A percentile compares a stretch with the other conserved stretches of the same genome.
Conservation (phyloP, 2,329 filamentous ascomycete species). For the Trichoderma guizhouense region DNA sequence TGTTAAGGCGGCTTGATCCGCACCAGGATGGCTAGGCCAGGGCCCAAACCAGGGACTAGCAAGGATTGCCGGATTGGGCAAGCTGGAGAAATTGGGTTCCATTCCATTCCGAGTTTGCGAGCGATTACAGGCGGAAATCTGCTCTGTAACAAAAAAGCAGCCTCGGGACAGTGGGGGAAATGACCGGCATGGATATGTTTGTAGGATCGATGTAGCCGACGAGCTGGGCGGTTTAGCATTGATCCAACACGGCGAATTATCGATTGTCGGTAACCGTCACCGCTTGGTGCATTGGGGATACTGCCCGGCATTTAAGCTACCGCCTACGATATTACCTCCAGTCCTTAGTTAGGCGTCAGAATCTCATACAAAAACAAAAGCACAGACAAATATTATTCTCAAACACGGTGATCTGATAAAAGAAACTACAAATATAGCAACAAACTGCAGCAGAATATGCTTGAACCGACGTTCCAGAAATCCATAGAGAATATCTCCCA, state of each 20-base stretch:
- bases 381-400: neutral
- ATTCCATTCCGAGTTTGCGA: neutral
- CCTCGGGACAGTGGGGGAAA: neutral
- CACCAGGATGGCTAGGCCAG: conserved; percentile 9
- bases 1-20: conserved; percentile 16
- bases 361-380: neutral
- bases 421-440: neutral
- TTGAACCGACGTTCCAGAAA: conserved; percentile 1
- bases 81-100: neutral
- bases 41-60: conserved; percentile 5
- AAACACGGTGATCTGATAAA: neutral
- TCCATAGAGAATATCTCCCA: neutral
- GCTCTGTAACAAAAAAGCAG: neutral
- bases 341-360: neutral
- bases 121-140: neutral
- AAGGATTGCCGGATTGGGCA: conserved; percentile 8
- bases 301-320: neutral
- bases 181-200: neutral
- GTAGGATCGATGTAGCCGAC: neutral
- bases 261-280: neutral
- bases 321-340: neutral
- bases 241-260: neutral
- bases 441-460: neutral
- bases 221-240: neutral
- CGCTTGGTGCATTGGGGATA: neutral